Conservation (phyloP, 257 asterid genomes). For the Solanum verrucosum region DNA sequence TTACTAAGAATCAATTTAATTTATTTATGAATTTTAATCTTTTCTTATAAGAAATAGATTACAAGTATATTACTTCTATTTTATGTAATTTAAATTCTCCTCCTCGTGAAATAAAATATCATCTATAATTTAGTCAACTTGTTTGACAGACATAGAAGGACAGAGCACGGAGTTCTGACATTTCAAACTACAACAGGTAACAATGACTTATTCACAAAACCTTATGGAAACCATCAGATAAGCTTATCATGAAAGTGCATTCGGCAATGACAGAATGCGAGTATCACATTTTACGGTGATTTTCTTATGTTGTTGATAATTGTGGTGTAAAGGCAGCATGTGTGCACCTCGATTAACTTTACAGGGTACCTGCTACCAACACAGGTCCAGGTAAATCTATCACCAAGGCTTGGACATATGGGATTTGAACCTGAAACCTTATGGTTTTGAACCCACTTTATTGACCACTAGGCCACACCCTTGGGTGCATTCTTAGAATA, state of each 20-base stretch:
- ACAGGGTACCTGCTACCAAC: not conserved
- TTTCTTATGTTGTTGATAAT: not conserved
- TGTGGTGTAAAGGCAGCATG: not conserved
- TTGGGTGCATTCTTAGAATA: not conserved
- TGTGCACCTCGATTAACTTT: not conserved
- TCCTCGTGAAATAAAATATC: not conserved
- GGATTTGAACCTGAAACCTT: not conserved
- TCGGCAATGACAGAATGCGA: not conserved
- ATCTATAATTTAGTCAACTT: not conserved
- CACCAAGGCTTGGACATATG: not conserved
- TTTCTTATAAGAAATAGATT: not conserved
- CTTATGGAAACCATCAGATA: not conserved
- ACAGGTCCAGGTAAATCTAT: not conserved
- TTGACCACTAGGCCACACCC: not conserved
- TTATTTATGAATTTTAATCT: not conserved
- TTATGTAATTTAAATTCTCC: not conserved
- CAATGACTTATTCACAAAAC: not conserved
- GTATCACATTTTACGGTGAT: not conserved
- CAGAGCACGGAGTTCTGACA: not conserved
- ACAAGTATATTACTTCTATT: not conserved
- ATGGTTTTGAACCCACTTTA: not conserved
- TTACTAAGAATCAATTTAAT: not conserved
- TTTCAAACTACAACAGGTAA: not conserved
- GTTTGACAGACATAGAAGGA: not conserved
- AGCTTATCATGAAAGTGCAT: not conserved